Base-by-base conservation (phyloP, 2,329 filamentous ascomycete species). In the Trichoderma simmonsii region DNA sequence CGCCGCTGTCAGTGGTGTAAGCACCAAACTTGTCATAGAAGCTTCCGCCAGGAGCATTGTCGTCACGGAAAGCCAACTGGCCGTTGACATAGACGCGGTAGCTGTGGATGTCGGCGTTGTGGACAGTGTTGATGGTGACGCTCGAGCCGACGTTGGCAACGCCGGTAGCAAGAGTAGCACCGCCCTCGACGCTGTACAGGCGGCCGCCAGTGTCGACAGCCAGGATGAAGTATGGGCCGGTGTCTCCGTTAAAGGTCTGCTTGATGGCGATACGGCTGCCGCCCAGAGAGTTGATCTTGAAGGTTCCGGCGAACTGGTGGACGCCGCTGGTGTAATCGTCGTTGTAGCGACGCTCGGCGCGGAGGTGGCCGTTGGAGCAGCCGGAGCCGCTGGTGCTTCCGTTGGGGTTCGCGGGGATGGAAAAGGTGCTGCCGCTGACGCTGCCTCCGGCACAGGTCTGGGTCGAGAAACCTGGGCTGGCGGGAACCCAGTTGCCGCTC, bases 1-100 rank as follows among this genome's bases (percentile, higher is more conserved):
- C 73, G 14, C 76, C 75, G 15, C 62, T 74, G 59, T 76, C 73
- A 15, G 76, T 77, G 6, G 74, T 73, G 59, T 77, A 77, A n/a
- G 76, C 76, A 36, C 76, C 76, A 51, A 75, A 65, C 68, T 77
- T 77, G 71, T 77, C 76, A 39, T 77, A 77, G 34, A 77, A 77
- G 70, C 71, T 73, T n/a, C 75, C 76, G 18, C 67, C 63, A 1
- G 76, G 76, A 14, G 75, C 75, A 21, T 70, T 73, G 21, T 74
- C 62, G 51, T 76, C 75, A 1, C 70, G 71, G 51, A 59, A 77
- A 39, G 70, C 62, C 62, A 75, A 68, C 24, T 73, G 63, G 71
- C 76, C 76, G 64, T 78, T 74, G 61, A 77, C 73, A n/a, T 77
- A 78, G 18, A 78, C 73, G 54, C 73, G 75, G 72, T 73, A 74